phyloP scores from a whole-genome alignment of 1,284 basidiomycete genomes.

The Phlebopus sp. region DNA sequence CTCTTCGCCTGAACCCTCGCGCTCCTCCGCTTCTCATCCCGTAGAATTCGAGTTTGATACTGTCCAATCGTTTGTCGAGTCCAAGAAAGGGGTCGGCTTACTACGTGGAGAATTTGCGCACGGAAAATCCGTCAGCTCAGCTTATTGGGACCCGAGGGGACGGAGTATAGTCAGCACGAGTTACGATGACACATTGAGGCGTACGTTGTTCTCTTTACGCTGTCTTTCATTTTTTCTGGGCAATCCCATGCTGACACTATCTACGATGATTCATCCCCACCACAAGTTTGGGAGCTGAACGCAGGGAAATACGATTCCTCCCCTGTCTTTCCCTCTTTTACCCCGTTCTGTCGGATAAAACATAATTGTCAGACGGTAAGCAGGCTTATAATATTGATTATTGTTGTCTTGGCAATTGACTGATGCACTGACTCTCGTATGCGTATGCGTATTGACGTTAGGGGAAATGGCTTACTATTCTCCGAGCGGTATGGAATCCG shows the following conservation, averaged over 20 bases:
- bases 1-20: conserved; percentile 12
- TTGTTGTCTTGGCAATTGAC: too few relatives aligned
- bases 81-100: conserved; percentile 48
- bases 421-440: too few relatives aligned
- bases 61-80: conserved; percentile 47
- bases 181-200: conserved; percentile 70
- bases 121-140: conserved; percentile 73
- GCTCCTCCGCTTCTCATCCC: conserved; percentile 19
- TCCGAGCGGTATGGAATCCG: conserved; percentile 71
- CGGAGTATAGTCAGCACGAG: conserved; percentile 74
- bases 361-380: conserved; percentile 78
- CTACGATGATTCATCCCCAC: not conserved
- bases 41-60: conserved; percentile 49
- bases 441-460: conserved; percentile 24
- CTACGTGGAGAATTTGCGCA: conserved; percentile 66
- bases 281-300: conserved; percentile 68
- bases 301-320: conserved; percentile 44
- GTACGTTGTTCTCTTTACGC: conserved; percentile 51
- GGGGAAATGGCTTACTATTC: conserved; percentile 76
- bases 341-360: conserved; percentile 56
- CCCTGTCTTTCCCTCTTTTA: conserved; percentile 52
- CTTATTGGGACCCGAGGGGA: conserved; percentile 78
- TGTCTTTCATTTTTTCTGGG: too few relatives aligned
- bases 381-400: not conserved
- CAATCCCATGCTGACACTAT: conserved; percentile 13